Evolutionary conservation across 2,329 filamentous ascomycete species (phyloP), one percentile per base, ranked within the genome.

Genomic region (Septoria linicola): DNA sequence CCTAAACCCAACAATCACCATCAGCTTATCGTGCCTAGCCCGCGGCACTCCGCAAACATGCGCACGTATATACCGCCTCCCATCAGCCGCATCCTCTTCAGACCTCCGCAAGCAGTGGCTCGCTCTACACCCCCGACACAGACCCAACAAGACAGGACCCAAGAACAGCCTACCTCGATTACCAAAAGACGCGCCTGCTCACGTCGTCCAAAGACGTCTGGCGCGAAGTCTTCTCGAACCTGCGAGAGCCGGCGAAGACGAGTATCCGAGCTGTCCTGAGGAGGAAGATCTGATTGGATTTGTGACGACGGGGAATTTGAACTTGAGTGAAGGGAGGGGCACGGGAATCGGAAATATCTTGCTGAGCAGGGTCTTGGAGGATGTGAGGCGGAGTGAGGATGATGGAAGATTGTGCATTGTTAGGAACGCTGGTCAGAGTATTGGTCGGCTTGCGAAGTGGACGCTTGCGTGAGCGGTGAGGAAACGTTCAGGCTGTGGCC

Each of bases 61-160:
- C 67, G 89, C 92, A 3, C 82, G 93, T 30, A 84, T 97, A 58
- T 99, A 97, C 70, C 84, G 88, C 11, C 81, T 97, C 13, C 88
- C 92, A n/a, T 69, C 74, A 2, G 70, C 59, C 13, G 16, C 68
- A 2, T 37, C 34, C 8, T 11, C 44, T 14, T 11, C 44, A 8
- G 72, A 79, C 27, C 77, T 91, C 1, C 81, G 85, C 13, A 71
- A 75, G 5, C 78, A 85, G 66, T 96, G 92, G 92, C 80, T 95
- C 3, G 73, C 80, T 4, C 76, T 83, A 0, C 64, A 77, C 32
- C 73, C 72, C 31, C 32, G 57, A 37, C 43, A 58, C 40, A 62
- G 44, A 53, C 23, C 49, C 19, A 50, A 41, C 14, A 46, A 49
- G 17, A 70, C 55, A 51, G 59, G 56, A 14, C 47, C 57, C 13